These are phyloP conservation scores for Beauveria sp. DNA, from an alignment of 2,329 filamentous ascomycete genomes.

Conservation along the genomic window DNA sequence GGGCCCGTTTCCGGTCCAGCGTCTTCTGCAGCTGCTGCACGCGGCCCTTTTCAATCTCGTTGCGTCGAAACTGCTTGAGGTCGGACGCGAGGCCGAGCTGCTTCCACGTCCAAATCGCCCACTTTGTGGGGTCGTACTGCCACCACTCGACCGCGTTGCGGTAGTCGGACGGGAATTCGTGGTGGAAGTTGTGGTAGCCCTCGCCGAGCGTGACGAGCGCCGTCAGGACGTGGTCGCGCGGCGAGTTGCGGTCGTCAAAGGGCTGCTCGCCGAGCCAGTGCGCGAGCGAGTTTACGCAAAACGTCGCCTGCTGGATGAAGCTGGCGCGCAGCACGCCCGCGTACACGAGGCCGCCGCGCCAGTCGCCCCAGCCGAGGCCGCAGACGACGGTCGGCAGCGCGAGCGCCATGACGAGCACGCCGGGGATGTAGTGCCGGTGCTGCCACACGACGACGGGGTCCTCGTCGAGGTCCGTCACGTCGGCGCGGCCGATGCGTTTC, in stretches of 20 bases:
- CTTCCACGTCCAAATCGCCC: slow-evolving; percentile 81
- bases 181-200: slow-evolving; percentile 93
- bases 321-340: slow-evolving; percentile 79
- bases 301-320: slow-evolving; percentile 86
- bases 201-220: slow-evolving; percentile 79
- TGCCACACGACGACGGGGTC: slow-evolving; percentile 81
- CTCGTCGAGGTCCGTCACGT: slow-evolving; percentile 83
- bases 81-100: slow-evolving; percentile 76
- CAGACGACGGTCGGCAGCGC: slow-evolving; percentile 67
- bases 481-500: slow-evolving; percentile 78
- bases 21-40: slow-evolving; percentile 89
- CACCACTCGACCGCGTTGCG: slow-evolving; percentile 86
- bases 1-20: slow-evolving; percentile 76
- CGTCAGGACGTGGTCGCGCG: slow-evolving; percentile 80
- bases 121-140: slow-evolving; percentile 90
- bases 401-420: slow-evolving; percentile 68
- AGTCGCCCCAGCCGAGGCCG: slow-evolving; percentile 75
- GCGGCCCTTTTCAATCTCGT: slow-evolving; percentile 88
- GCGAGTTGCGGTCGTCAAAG: slow-evolving; percentile 87
- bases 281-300: slow-evolving; percentile 86
- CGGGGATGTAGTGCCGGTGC: slow-evolving; percentile 79
- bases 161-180: slow-evolving; percentile 91
- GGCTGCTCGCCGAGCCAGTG: slow-evolving; percentile 91
- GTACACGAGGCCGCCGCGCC: slow-evolving; percentile 75
- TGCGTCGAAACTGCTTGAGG: slow-evolving; percentile 83